Evolutionary conservation across 2,329 filamentous ascomycete species (phyloP).

Genomic region (Pestalotiopsis sp.): DNA sequence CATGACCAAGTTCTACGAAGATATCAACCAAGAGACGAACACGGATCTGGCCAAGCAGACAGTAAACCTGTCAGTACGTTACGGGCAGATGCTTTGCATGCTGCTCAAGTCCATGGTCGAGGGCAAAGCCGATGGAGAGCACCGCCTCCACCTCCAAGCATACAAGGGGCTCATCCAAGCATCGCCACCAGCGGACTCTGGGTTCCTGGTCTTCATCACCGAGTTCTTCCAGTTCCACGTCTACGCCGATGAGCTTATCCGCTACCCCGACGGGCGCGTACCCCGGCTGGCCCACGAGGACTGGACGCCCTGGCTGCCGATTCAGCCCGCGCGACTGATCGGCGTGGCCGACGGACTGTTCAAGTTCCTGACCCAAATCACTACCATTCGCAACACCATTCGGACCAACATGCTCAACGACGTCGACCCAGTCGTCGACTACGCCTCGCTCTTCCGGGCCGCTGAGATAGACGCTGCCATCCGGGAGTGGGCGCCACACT

Average conservation of each 20-base stretch:
- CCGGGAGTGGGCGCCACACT: slow-evolving; percentile 71
- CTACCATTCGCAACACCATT: slow-evolving; percentile 74
- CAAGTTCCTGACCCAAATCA: slow-evolving; percentile 77
- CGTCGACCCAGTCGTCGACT: slow-evolving; percentile 72
- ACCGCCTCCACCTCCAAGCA: slow-evolving; percentile 77
- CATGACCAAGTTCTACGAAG: slow-evolving; percentile 52
- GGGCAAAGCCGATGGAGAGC: slow-evolving; percentile 64
- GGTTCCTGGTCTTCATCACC: slow-evolving; percentile 66
- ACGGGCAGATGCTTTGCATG: slow-evolving; percentile 66
- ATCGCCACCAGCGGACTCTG: slow-evolving; percentile 63
- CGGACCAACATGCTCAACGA: slow-evolving; percentile 65
- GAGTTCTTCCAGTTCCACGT: slow-evolving; percentile 88
- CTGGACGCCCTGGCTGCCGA: slow-evolving; percentile 43
- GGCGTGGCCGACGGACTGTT: slow-evolving; percentile 85
- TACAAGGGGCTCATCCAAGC: slow-evolving; percentile 73
- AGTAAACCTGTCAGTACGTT: slow-evolving; percentile 55
- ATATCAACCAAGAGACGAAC: slow-evolving; percentile 44
- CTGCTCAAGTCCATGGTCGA: slow-evolving; percentile 61
- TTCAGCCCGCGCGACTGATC: slow-evolving; percentile 62
- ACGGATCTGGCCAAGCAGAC: slow-evolving; percentile 46
- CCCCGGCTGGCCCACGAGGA: slow-evolving; percentile 44
- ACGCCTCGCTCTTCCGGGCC: slow-evolving; percentile 71
- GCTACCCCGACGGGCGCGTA: slow-evolving; percentile 42
- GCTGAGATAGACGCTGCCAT: slow-evolving; percentile 77
- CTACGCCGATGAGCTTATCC: slow-evolving; percentile 64